Percentiles rank a stretch among this genome's conserved stretches.
Evolutionary conservation across 2,329 filamentous ascomycete genomes (phyloP).

Genomic region (Nemania abortiva): DNA sequence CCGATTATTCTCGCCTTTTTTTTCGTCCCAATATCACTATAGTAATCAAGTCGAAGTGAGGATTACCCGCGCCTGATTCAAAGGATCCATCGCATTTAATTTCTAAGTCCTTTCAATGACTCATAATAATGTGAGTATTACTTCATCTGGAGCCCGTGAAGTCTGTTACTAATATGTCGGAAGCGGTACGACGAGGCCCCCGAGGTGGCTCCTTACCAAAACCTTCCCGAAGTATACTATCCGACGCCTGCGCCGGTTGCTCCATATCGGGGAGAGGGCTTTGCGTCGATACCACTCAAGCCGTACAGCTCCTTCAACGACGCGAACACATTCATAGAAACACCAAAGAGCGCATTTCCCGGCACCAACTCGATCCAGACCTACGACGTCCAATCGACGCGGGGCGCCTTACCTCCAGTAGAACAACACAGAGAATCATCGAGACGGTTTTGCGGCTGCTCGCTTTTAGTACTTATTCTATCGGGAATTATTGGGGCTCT

Average conservation of each 20-base stretch:
- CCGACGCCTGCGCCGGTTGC: constrained; percentile 45
- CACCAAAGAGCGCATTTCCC: constrained; percentile 32
- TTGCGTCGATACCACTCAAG: constrained; percentile 38
- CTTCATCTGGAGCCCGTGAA: not conserved
- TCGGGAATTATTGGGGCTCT: constrained; percentile 57
- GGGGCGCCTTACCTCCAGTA: constrained; percentile 31
- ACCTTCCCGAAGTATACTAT: constrained; percentile 50
- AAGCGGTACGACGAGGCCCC: constrained; percentile 51
- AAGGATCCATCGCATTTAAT: constrained; percentile 5
- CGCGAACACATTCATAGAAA: constrained; percentile 34
- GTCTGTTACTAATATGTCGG: not conserved
- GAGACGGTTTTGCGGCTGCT: constrained; percentile 54
- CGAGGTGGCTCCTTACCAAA: constrained; percentile 43
- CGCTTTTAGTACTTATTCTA: constrained; percentile 56
- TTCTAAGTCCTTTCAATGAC: constrained; percentile 32
- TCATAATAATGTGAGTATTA: constrained; percentile 44
- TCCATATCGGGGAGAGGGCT: constrained; percentile 26
- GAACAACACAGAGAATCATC: constrained; percentile 31
- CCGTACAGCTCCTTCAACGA: constrained; percentile 38
- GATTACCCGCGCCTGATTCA: not conserved
- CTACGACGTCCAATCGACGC: constrained; percentile 41
- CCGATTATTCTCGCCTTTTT: constrained; percentile 3
- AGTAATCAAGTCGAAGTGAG: not conserved
- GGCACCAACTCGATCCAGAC: constrained; percentile 33
- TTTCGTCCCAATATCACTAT: not conserved